Evolutionary conservation across 257 asterid species (phyloP).

Genomic region (Gynochthodes officinalis): DNA sequence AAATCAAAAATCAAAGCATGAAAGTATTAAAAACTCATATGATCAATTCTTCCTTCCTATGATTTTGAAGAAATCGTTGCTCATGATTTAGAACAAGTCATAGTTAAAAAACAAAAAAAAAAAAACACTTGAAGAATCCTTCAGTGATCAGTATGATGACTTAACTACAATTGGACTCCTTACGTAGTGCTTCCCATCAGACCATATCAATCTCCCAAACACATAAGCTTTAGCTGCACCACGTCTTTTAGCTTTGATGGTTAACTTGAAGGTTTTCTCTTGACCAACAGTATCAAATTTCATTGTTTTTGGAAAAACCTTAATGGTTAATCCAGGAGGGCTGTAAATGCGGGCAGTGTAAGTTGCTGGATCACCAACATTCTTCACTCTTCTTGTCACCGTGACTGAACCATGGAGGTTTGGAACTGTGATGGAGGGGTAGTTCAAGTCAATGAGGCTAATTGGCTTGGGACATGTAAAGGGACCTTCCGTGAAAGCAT

Average conservation of each 20-base stretch:
- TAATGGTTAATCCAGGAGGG: conserved; percentile 49
- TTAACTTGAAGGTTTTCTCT: conserved; percentile 52
- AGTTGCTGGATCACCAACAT: conserved; percentile 67
- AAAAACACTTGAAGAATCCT: neutral
- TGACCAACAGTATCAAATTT: conserved; percentile 46
- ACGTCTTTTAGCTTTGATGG: conserved; percentile 26
- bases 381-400: conserved; percentile 64
- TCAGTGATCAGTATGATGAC: conserved; percentile 5
- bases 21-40: neutral
- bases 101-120: no score
- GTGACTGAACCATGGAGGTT: conserved; percentile 44
- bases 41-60: neutral
- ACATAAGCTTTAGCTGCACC: conserved; percentile 43
- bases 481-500: conserved; percentile 30
- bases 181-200: conserved; percentile 71
- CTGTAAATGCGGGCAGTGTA: conserved; percentile 54
- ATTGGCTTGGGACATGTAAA: conserved; percentile 39
- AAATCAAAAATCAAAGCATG: no score
- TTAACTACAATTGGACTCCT: conserved; percentile 85
- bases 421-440: conserved; percentile 84
- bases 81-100: no score
- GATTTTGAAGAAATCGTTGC: neutral
- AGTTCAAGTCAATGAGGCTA: conserved; percentile 59
- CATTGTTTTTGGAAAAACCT: conserved; percentile 41
- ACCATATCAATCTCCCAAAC: conserved; percentile 77